Percentiles rank a stretch among this genome's conserved stretches.
These are phyloP conservation scores for Stephania yunnanensis DNA, from an alignment of 164 flowering plant species.

Conservation along the genomic window DNA sequence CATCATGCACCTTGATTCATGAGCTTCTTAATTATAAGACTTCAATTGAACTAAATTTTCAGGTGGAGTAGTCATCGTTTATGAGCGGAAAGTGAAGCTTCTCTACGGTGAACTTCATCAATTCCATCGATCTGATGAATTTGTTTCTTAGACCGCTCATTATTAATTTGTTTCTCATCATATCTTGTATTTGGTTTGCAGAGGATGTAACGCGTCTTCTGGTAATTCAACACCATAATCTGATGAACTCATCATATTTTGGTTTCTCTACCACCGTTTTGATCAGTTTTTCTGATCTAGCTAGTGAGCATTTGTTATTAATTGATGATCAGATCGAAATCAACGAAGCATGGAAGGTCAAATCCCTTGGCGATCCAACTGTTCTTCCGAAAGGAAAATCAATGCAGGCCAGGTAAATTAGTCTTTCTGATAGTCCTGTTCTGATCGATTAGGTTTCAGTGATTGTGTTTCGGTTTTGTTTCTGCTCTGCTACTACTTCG, in stretches of 20 bases:
- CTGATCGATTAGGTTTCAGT: background rate
- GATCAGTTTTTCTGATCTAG: background rate
- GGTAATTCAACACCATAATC: constrained; percentile 30
- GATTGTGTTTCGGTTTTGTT: background rate
- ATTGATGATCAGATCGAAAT: constrained; percentile 47
- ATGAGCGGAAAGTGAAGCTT: constrained; percentile 80
- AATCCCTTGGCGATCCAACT: constrained; percentile 55
- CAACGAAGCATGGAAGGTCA: constrained; percentile 83
- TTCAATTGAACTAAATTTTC: background rate
- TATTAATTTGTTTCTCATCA: background rate
- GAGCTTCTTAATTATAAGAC: too few species aligned
- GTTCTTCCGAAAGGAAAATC: constrained; percentile 74
- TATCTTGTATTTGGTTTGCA: constrained; percentile 20
- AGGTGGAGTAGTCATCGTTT: constrained; percentile 95
- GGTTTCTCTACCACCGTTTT: background rate
- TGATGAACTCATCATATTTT: background rate
- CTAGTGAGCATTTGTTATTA: background rate
- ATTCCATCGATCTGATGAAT: background rate
- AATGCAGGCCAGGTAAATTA: constrained; percentile 66
- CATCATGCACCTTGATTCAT: background rate
- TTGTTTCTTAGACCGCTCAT: background rate
- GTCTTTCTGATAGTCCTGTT: background rate
- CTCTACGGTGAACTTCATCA: constrained; percentile 53
- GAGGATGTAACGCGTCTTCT: constrained; percentile 77
- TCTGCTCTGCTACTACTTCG: background rate